Base-by-base conservation (phyloP, 2,329 filamentous ascomycete genomes). In the Parastagonospora avenae region DNA sequence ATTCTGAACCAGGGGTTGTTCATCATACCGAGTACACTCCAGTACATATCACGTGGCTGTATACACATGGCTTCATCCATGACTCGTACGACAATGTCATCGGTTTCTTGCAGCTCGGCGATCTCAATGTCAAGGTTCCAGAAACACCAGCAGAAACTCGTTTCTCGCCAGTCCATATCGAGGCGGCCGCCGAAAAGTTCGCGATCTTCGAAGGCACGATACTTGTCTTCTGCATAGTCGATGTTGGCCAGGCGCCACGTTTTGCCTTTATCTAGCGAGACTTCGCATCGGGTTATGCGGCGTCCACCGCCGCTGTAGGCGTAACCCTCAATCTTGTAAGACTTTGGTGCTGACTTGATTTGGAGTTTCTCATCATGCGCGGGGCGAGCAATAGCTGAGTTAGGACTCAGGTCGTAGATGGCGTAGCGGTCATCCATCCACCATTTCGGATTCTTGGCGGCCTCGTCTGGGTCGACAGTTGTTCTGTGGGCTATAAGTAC, bases 11-110 rank as follows among this genome's bases (percentile, higher is more conserved):
- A 97, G 0, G 91, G 90, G 63, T 96, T 96, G 75, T 96, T 96
- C 92, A 97, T 96, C 92, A 97, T 97, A 0, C 92, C 92, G 33
- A 96, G 77, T 2, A 96, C 91, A 53, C 86, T 92, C 92, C 92
- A 97, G 76, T 96, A 96, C 90, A 96, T 94, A 65, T 97, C 92
- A 54, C 90, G 82, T 4, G 92, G 92, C 70, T 96, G 91, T 0
- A 90, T 79, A 73, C 89, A 90, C 84, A 96, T 88, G 47, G 87
- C 84, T 59, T 96, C 92, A 62, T 97, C 92, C 91, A 96, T 96
- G 4, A 88, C 88, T 38, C 92, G 82, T 4, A 96, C 86, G 66
- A 95, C 81, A 32, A 97, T 85, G 63, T 92, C 91, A 37, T 85
- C 82, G 1, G 89, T 83, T 2, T 75, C 75, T 35, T 78, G 77